Conservation (phyloP, 305 asterid genomes). For the Rubia peregrina region DNA sequence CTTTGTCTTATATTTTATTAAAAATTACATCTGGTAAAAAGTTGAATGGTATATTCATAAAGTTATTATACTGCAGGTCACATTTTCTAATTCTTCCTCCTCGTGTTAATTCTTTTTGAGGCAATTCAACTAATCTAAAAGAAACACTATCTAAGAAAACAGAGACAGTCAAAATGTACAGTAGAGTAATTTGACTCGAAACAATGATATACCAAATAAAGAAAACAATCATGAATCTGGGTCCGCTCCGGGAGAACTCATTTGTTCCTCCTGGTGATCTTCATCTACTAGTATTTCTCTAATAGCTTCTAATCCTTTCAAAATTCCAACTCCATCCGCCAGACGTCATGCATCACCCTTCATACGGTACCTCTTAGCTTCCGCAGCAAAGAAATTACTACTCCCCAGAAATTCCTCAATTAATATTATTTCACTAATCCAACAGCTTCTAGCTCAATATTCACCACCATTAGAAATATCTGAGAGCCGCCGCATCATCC, state of each 20-base stretch:
- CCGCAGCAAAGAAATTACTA: not conserved
- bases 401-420: not conserved
- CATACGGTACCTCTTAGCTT: conserved; percentile 9
- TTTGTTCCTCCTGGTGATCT: conserved; percentile 2
- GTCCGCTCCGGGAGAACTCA: not conserved
- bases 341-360: not conserved
- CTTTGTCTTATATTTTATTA: too few species aligned
- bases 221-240: conserved; percentile 1
- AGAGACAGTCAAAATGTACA: not conserved
- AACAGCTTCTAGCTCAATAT: conserved; percentile 19
- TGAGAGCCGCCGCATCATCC: conserved; percentile 1
- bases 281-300: not conserved
- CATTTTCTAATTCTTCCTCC: too few species aligned
- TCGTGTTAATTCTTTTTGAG: too few species aligned
- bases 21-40: too few species aligned
- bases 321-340: not conserved
- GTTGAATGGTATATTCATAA: too few species aligned
- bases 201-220: not conserved
- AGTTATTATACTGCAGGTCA: too few species aligned
- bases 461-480: not conserved
- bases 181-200: not conserved
- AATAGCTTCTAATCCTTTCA: not conserved
- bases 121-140: too few species aligned
- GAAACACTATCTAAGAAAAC: too few species aligned
- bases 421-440: not conserved